Evolutionary conservation across 225 moss, liverwort and hornwort species (phyloP).

Genomic region (Rhytidiadelphus loreus): DNA sequence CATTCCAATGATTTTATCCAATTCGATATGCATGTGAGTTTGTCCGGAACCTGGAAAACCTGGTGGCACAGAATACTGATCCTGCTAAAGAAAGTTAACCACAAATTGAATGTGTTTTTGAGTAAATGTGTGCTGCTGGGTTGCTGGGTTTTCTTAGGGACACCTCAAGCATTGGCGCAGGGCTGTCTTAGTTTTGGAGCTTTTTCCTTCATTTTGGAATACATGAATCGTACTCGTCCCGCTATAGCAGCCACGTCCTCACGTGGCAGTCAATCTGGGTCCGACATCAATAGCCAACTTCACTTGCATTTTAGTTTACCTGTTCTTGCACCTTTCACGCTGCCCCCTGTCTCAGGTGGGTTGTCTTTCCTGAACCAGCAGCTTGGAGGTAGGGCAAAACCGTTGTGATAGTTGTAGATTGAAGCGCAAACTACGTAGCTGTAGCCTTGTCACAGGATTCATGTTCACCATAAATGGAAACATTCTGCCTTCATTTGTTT

Average conservation of each 20-base stretch:
- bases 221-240: conserved; percentile 55
- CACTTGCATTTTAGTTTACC: conserved; percentile 39
- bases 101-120: background rate
- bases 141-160: conserved; percentile 32
- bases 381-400: conserved; percentile 10
- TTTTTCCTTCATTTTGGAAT: conserved; percentile 79
- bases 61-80: background rate
- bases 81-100: background rate
- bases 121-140: background rate
- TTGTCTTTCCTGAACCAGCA: conserved; percentile 22
- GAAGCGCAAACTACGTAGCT: background rate
- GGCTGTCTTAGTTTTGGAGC: conserved; percentile 92
- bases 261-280: background rate
- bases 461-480: background rate
- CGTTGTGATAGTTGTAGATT: conserved; percentile 15
- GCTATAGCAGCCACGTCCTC: conserved; percentile 47
- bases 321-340: conserved; percentile 77
- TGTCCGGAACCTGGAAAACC: background rate
- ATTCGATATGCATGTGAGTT: background rate
- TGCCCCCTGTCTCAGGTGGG: conserved; percentile 45
- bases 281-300: conserved; percentile 19
- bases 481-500: background rate
- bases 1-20: background rate
- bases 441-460: background rate
- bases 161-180: conserved; percentile 79